Conservation (phyloP, 2,329 filamentous ascomycete genomes). For the Ophiobolus disseminans region DNA sequence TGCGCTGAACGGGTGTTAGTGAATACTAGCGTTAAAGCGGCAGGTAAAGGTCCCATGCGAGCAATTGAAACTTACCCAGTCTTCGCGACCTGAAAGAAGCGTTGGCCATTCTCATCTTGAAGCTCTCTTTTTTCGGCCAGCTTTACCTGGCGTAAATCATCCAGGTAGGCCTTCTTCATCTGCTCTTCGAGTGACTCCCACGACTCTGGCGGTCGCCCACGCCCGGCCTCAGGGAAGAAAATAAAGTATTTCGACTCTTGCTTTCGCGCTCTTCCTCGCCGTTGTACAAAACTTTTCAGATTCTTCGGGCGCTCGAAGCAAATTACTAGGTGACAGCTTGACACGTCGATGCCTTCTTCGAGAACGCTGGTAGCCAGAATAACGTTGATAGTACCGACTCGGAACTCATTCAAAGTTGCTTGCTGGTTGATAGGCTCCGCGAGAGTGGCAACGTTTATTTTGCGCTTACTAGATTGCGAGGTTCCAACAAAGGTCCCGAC, state of each 20-base stretch:
- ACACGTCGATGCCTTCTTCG: constrained; percentile 68
- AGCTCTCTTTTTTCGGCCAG: constrained; percentile 54
- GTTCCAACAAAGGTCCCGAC: constrained; percentile 62
- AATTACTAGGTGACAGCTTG: constrained; percentile 69
- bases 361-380: constrained; percentile 65
- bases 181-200: constrained; percentile 73
- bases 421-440: constrained; percentile 57
- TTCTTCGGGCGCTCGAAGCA: constrained; percentile 69
- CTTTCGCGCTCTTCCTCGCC: constrained; percentile 68
- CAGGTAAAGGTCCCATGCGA: background rate
- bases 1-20: constrained; percentile 56
- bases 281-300: constrained; percentile 70
- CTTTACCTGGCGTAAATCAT: constrained; percentile 64
- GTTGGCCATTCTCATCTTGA: constrained; percentile 56
- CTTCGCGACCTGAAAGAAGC: constrained; percentile 26
- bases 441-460: constrained; percentile 58
- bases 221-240: constrained; percentile 51
- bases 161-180: constrained; percentile 75
- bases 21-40: background rate
- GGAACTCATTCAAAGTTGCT: constrained; percentile 62
- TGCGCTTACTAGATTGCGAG: constrained; percentile 52
- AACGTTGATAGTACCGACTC: constrained; percentile 61
- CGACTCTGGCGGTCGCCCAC: constrained; percentile 48
- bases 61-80: constrained; percentile 35
- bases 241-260: constrained; percentile 63